Evolutionary conservation across 2,329 filamentous ascomycete genomes (phyloP).

Genomic region (Cryphonectria radicalis): DNA sequence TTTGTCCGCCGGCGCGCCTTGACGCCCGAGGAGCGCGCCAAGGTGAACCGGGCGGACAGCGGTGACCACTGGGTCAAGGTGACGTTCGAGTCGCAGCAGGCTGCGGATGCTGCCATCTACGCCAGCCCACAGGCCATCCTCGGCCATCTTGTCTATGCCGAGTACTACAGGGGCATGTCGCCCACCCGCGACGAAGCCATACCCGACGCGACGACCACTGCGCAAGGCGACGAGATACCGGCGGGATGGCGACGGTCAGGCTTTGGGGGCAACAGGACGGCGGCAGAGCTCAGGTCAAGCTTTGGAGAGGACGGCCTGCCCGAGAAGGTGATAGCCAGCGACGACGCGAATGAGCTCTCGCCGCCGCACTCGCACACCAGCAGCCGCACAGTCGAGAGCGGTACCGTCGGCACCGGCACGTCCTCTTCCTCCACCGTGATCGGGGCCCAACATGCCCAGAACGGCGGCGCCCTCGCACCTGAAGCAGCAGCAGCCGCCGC

Average conservation of each 20-base stretch:
- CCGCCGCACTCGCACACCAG: constrained; percentile 54
- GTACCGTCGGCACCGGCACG: constrained; percentile 51
- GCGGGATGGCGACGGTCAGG: constrained; percentile 34
- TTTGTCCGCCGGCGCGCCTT: constrained; percentile 68
- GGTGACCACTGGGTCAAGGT: constrained; percentile 93
- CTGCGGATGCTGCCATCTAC: constrained; percentile 71
- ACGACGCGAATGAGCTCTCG: constrained; percentile 41
- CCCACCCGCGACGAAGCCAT: constrained; percentile 68
- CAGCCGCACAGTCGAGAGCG: constrained; percentile 62
- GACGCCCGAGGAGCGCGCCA: constrained; percentile 72
- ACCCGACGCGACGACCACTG: constrained; percentile 52
- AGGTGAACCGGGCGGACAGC: constrained; percentile 80
- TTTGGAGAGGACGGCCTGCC: constrained; percentile 43
- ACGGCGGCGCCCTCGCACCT: constrained; percentile 28
- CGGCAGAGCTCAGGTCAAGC: constrained; percentile 38
- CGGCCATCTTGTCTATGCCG: constrained; percentile 72
- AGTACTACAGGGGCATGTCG: constrained; percentile 68
- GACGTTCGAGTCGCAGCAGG: constrained; percentile 75
- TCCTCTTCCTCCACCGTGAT: constrained; percentile 51
- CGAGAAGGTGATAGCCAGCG: constrained; percentile 23
- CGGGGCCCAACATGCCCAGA: constrained; percentile 29
- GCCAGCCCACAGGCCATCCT: constrained; percentile 74
- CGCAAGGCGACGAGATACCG: constrained; percentile 32
- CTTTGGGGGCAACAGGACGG: constrained; percentile 30
- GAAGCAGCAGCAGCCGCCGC: background rate